These are phyloP conservation scores for Sarocladiaceae sp. DNA, from an alignment of 2,329 filamentous ascomycete species.

Conservation along the genomic window DNA sequence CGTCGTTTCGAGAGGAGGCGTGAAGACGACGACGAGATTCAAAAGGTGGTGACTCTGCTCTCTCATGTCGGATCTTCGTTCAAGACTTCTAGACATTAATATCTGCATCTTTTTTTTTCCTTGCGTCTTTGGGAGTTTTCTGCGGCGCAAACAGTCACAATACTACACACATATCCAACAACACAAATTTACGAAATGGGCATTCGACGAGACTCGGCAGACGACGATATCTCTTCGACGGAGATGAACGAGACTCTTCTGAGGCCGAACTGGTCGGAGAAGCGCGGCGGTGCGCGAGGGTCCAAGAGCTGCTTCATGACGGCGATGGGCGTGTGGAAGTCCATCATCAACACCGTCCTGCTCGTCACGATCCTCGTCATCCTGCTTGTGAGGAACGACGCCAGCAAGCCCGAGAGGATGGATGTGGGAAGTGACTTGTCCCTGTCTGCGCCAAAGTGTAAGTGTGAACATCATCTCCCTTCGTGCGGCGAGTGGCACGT, in stretches of 20 bases:
- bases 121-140: not conserved
- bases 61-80: too few relatives aligned
- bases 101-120: not conserved
- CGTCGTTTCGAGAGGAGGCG: not conserved
- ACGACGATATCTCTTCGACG: conserved; percentile 2
- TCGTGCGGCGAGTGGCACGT: not conserved
- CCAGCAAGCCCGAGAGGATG: conserved; percentile 6
- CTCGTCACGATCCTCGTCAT: conserved; percentile 1
- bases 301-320: conserved; percentile 2
- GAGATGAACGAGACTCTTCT: conserved; percentile 7
- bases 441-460: conserved; percentile 1
- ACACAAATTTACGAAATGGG: not conserved
- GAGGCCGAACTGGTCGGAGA: not conserved
- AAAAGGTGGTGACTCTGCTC: too few relatives aligned
- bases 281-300: not conserved
- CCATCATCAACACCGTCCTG: conserved; percentile 2
- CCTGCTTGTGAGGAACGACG: not conserved
- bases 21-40: too few relatives aligned
- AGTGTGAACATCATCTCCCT: not conserved
- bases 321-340: not conserved
- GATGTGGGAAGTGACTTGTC: not conserved
- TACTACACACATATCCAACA: too few relatives aligned
- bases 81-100: not conserved
- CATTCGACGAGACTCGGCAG: not conserved
- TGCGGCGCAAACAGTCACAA: not conserved